Evolutionary conservation across 2,329 filamentous ascomycete species (phyloP).

Genomic region (Westerdykella sp.): DNA sequence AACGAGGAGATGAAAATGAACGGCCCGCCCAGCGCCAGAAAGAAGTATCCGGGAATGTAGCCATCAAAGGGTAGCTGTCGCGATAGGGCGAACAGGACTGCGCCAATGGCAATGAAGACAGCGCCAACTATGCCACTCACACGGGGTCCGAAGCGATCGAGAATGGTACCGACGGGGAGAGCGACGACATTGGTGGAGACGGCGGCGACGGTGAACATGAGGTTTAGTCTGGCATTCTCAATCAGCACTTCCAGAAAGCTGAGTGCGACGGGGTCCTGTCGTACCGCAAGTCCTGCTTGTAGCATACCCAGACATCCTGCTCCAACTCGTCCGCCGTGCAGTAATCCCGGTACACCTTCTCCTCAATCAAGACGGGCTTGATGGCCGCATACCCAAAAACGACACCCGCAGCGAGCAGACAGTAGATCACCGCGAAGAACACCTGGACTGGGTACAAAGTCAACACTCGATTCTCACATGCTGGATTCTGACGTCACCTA

Average conservation of each 20-base stretch:
- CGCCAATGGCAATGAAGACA: slow-evolving; percentile 62
- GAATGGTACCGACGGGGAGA: slow-evolving; percentile 74
- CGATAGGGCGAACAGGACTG: slow-evolving; percentile 66
- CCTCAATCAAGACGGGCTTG: slow-evolving; percentile 35
- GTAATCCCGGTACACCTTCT: slow-evolving; percentile 32
- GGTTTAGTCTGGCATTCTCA: slow-evolving; percentile 59
- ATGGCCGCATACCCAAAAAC: slow-evolving; percentile 40
- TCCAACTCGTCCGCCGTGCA: slow-evolving; percentile 35
- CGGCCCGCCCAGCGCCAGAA: slow-evolving; percentile 45
- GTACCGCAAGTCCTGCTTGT: slow-evolving; percentile 36
- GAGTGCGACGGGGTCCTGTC: not conserved
- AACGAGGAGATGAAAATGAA: slow-evolving; percentile 49
- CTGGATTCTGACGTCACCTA: slow-evolving; percentile 27
- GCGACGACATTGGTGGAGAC: slow-evolving; percentile 84
- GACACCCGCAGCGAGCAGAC: slow-evolving; percentile 63
- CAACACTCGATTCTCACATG: slow-evolving; percentile 7
- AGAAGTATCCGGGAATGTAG: slow-evolving; percentile 46
- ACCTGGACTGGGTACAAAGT: slow-evolving; percentile 55
- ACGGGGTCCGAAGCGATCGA: slow-evolving; percentile 76
- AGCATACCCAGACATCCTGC: slow-evolving; percentile 29
- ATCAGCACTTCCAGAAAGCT: slow-evolving; percentile 54
- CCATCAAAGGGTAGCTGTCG: slow-evolving; percentile 63
- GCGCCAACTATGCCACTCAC: slow-evolving; percentile 68
- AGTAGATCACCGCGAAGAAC: slow-evolving; percentile 62
- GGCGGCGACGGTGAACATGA: slow-evolving; percentile 89